Evolutionary conservation across 495 filamentous ascomycete species (phyloP).

Genomic region (Niebla homalea): DNA sequence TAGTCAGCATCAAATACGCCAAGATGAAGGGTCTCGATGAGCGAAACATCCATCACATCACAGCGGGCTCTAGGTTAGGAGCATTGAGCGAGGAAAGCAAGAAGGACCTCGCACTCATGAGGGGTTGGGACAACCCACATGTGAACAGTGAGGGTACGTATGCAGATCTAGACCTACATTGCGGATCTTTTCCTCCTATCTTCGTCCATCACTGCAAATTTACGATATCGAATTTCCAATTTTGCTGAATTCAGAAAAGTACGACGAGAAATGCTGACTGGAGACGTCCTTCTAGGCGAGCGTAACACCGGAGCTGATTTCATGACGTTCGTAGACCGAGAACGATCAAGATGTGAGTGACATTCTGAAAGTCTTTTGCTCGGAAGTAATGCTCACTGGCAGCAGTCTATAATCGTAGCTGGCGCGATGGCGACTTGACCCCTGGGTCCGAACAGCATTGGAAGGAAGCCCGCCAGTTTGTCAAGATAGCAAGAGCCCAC

Average conservation of each 20-base stretch:
- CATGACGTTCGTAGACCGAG: slow-evolving; percentile 21
- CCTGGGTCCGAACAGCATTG: slow-evolving; percentile 26
- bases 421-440: slow-evolving; percentile 31
- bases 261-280: too few relatives aligned
- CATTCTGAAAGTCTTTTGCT: neutral
- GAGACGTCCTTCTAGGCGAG: slow-evolving; percentile 1
- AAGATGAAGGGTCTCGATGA: neutral
- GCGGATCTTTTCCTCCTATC: too few relatives aligned
- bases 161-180: too few relatives aligned
- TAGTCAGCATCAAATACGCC: neutral
- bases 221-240: too few relatives aligned
- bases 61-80: too few relatives aligned
- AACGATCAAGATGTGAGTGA: slow-evolving; percentile 21
- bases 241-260: too few relatives aligned
- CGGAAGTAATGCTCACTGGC: neutral
- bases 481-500: slow-evolving; percentile 7
- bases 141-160: neutral
- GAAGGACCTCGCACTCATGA: slow-evolving; percentile 3
- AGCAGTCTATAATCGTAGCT: slow-evolving; percentile 29
- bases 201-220: too few relatives aligned
- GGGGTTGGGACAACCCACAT: slow-evolving; percentile 2
- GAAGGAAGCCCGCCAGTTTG: slow-evolving; percentile 21
- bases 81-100: neutral
- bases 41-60: too few relatives aligned
- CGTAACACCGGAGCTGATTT: slow-evolving; percentile 9